phyloP scores from a whole-genome alignment of 1,139 yeast species.

The Candida freyschussii region DNA sequence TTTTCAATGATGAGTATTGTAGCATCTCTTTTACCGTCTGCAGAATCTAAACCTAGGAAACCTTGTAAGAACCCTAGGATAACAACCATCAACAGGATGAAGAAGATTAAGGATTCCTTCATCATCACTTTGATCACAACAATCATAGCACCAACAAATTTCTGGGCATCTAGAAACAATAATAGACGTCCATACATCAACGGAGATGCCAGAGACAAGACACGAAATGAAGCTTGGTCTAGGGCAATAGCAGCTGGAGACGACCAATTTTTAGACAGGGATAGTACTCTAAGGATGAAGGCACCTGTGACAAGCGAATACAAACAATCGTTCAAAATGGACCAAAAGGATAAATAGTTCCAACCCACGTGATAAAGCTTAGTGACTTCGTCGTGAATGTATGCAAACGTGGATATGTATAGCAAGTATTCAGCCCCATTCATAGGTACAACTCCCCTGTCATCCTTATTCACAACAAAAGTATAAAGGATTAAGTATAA shows the following conservation, averaged over 20 bases:
- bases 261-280: conserved; percentile 36
- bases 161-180: conserved; percentile 70
- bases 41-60: conserved; percentile 78
- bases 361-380: conserved; percentile 76
- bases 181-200: conserved; percentile 80
- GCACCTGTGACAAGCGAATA: conserved; percentile 52
- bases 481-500: conserved; percentile 61
- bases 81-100: conserved; percentile 64
- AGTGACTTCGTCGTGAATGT: conserved; percentile 58
- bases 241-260: conserved; percentile 31
- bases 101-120: conserved; percentile 78
- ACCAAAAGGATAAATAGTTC: conserved; percentile 74
- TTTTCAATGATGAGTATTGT: conserved; percentile 60
- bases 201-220: conserved; percentile 80
- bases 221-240: conserved; percentile 64
- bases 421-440: conserved; percentile 51
- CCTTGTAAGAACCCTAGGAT: conserved; percentile 83
- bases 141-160: conserved; percentile 85
- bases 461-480: conserved; percentile 50
- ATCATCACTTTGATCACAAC: conserved; percentile 82
- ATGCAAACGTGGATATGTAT: conserved; percentile 64
- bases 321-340: conserved; percentile 69
- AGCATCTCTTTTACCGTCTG: conserved; percentile 79
- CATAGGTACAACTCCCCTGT: conserved; percentile 30
- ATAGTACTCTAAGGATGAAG: conserved; percentile 50